Percentiles rank a stretch among this genome's conserved stretches.
Conservation (phyloP, 306 rosid genomes). For the Astragalus membranaceus region DNA sequence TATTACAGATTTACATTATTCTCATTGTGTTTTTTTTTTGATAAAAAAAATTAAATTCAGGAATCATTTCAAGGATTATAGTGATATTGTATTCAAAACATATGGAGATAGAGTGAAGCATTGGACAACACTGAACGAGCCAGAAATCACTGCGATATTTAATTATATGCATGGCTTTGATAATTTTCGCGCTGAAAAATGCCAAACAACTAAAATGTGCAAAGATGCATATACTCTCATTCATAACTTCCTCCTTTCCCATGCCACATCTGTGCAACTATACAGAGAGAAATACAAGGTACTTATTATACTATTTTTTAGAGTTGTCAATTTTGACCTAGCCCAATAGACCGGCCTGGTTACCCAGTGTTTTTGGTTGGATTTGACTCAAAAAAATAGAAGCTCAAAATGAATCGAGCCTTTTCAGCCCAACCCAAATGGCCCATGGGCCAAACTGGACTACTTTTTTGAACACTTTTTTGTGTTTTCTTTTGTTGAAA, state of each 20-base stretch:
- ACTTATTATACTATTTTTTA: no score
- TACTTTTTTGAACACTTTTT: no score
- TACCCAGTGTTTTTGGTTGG: no score
- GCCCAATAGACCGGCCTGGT: no score
- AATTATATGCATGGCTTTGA: slow-evolving; percentile 25
- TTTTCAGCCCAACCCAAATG: no score
- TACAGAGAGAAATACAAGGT: slow-evolving; percentile 29
- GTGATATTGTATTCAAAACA: slow-evolving; percentile 19
- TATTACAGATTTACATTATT: background rate
- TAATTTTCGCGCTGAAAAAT: slow-evolving; percentile 10
- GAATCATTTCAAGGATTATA: slow-evolving; percentile 23
- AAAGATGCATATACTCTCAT: slow-evolving; percentile 30
- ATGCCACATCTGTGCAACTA: slow-evolving; percentile 18
- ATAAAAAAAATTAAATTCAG: background rate
- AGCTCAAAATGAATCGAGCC: no score
- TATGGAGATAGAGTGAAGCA: slow-evolving; percentile 44
- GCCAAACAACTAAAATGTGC: background rate
- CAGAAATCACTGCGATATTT: background rate
- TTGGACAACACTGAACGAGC: slow-evolving; percentile 37
- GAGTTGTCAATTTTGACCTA: no score
- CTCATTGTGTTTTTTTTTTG: no score
- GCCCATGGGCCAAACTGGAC: no score
- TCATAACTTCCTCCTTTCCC: slow-evolving; percentile 34
- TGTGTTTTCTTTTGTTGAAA: no score
- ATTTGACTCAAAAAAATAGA: no score